These are phyloP conservation scores for Thraustochytrium sp. DNA, from an alignment of 352 stramenopile genomes.

Conservation along the genomic window DNA sequence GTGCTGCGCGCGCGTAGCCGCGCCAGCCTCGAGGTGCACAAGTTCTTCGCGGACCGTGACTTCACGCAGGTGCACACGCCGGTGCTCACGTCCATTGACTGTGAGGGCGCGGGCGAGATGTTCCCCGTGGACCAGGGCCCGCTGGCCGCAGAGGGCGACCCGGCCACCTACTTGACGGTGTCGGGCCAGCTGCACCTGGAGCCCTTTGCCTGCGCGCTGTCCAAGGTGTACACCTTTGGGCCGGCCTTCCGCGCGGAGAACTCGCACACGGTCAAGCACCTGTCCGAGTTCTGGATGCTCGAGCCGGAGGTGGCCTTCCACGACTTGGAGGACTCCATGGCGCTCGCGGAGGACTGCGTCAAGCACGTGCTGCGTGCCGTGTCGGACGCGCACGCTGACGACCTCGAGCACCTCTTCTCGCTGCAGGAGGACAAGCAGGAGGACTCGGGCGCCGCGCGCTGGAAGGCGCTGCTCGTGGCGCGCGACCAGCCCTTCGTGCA, in stretches of 20 bases:
- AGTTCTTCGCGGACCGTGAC: constrained; percentile 68
- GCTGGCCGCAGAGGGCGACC: constrained; percentile 48
- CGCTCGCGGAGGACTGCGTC: constrained; percentile 82
- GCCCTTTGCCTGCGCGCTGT: constrained; percentile 90
- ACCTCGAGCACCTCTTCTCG: constrained; percentile 82
- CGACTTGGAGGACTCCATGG: constrained; percentile 71
- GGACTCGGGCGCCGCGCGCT: constrained; percentile 63
- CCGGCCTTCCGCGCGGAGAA: constrained; percentile 98
- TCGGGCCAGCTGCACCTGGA: constrained; percentile 84
- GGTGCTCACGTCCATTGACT: constrained; percentile 93
- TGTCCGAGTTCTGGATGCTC: constrained; percentile 97
- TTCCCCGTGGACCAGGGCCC: constrained; percentile 66
- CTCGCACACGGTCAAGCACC: constrained; percentile 90
- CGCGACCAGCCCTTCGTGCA: constrained; percentile 75
- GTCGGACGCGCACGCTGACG: constrained; percentile 73
- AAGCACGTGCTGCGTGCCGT: constrained; percentile 73
- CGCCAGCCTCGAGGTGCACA: constrained; percentile 67
- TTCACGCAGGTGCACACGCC: constrained; percentile 85
- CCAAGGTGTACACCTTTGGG: constrained; percentile 98
- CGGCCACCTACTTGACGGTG: constrained; percentile 75
- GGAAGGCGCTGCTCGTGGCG: background rate
- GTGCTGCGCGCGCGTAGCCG: constrained; percentile 87
- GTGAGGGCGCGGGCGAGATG: constrained; percentile 95
- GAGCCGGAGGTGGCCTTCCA: constrained; percentile 88
- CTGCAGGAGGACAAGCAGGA: constrained; percentile 77